phyloP scores from a whole-genome alignment of 2,329 filamentous ascomycete genomes.

The Fonsecaea multimorphosa region DNA sequence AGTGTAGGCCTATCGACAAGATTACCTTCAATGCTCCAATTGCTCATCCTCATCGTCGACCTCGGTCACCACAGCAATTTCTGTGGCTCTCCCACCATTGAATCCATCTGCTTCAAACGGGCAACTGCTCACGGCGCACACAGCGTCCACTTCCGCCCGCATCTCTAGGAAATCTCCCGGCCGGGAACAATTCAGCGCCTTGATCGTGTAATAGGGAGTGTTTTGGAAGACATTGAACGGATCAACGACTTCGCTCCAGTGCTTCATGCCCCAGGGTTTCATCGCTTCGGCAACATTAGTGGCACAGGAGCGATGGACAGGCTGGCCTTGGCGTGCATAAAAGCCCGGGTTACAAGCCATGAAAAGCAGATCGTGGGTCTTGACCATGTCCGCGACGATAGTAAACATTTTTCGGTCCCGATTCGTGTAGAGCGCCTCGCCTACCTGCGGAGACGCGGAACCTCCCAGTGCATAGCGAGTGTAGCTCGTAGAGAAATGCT shows the following conservation, averaged over 20 bases:
- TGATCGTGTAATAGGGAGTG: slow-evolving; percentile 48
- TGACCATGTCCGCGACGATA: slow-evolving; percentile 48
- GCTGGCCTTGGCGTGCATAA: slow-evolving; percentile 44
- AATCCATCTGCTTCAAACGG: slow-evolving; percentile 49
- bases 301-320: slow-evolving; percentile 47
- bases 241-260: slow-evolving; percentile 45
- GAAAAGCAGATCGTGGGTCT: slow-evolving; percentile 51
- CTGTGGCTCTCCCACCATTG: slow-evolving; percentile 49
- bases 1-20: background rate
- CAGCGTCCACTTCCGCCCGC: slow-evolving; percentile 45
- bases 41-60: slow-evolving; percentile 6
- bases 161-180: slow-evolving; percentile 50
- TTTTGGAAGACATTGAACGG: slow-evolving; percentile 53
- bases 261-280: slow-evolving; percentile 45
- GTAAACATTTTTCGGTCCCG: slow-evolving; percentile 46
- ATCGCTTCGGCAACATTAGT: slow-evolving; percentile 49
- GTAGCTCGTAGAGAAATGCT: slow-evolving; percentile 49
- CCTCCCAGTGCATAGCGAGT: slow-evolving; percentile 48
- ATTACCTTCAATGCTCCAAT: background rate
- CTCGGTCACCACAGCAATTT: slow-evolving; percentile 44
- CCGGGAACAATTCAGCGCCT: slow-evolving; percentile 46
- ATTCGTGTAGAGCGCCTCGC: slow-evolving; percentile 49
- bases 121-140: slow-evolving; percentile 48
- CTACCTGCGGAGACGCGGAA: slow-evolving; percentile 43
- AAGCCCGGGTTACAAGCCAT: slow-evolving; percentile 50